Evolutionary conservation across 345 rosid species (phyloP), one percentile per base, ranked within the genome.

Genomic region (Laguncularia racemosa): DNA sequence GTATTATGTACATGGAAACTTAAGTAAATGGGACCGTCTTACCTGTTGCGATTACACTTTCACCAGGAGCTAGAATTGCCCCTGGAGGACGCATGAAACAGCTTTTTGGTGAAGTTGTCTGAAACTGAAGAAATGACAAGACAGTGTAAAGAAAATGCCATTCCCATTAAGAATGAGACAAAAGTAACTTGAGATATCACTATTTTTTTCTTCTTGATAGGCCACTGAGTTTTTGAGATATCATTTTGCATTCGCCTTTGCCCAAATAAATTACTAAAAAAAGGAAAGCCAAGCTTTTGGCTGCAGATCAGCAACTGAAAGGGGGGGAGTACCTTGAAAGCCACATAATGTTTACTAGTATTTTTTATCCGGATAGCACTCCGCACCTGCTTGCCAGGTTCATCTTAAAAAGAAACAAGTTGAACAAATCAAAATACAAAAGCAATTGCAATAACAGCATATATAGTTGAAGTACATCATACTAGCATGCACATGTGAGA

Each of bases 51-150:
- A 90, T 73, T 55, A 95, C 58, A 70, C 81, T 82, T 75, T 95
- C 96, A 17, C 97, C 86, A 21, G 99, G 97, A 55, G 91, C 70
- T 72, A 95, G 97, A 75, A 95, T 73, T 46, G 93, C 96, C 48
- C 95, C 99, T 0, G 97, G 96, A 40, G 99, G 99, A 49, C 99
- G 96, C 99, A 95, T 95, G 78, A 88, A 95, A 71, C 99, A 95
- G 78, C 99, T 95, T 74, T 95, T 95, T 0, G 97, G 99, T 18
- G 89, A 92, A 46, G 96, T 95, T 21, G 99, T 95, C 84, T 95
- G 99, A 73, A 95, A 95, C 97, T 95, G 64, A 33, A 33, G 21
- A 53, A 63, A 46, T 16, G 56, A 16, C 50, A 48, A 48, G 40
- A 4, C 40, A 33, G 7, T 33, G 40, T 33, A 33, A 33, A 33